A percentile compares a stretch with the other conserved stretches of the same genome.
These are phyloP conservation scores for Ascochyta clinopodiicola DNA, from an alignment of 2,329 filamentous ascomycete species.

Conservation along the genomic window DNA sequence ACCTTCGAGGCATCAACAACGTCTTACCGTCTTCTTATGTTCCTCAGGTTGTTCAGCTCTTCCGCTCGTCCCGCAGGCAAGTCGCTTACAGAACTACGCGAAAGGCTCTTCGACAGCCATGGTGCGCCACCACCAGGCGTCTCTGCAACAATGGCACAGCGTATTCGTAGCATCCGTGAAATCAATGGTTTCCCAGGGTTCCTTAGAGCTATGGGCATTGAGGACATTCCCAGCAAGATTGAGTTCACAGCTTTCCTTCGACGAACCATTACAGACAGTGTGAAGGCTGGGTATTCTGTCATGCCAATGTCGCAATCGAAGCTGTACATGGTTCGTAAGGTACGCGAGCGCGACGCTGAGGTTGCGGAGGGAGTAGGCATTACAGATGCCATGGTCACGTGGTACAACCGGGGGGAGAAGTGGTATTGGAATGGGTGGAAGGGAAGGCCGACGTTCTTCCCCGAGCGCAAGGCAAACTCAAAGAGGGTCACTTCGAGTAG, in stretches of 20 bases:
- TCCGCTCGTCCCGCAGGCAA: constrained; percentile 51
- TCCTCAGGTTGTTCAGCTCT: constrained; percentile 58
- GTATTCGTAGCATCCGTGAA: constrained; percentile 53
- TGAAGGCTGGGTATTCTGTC: constrained; percentile 30
- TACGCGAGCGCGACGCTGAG: constrained; percentile 28
- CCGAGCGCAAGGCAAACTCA: background rate
- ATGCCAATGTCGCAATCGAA: constrained; percentile 34
- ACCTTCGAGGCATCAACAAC: constrained; percentile 57
- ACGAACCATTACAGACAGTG: constrained; percentile 32
- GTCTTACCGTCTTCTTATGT: constrained; percentile 61
- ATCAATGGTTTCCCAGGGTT: constrained; percentile 55
- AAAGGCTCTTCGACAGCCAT: constrained; percentile 56
- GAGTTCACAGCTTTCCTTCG: constrained; percentile 33
- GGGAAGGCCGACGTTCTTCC: constrained; percentile 29
- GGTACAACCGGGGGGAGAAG: constrained; percentile 24
- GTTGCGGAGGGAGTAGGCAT: constrained; percentile 19
- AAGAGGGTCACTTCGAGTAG: background rate
- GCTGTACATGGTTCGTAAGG: constrained; percentile 31
- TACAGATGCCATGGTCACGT: constrained; percentile 15
- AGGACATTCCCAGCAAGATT: constrained; percentile 20
- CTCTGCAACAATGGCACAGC: constrained; percentile 50
- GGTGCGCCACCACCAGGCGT: constrained; percentile 54
- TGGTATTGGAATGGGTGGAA: constrained; percentile 23
- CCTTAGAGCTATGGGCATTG: constrained; percentile 53
- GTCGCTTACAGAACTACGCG: constrained; percentile 49